A percentile compares a stretch with the other conserved stretches of the same genome.
Evolutionary conservation across 371 early-diverging fungal genomes (phyloP).

Genomic region (Lichtheimia ramosa): DNA sequence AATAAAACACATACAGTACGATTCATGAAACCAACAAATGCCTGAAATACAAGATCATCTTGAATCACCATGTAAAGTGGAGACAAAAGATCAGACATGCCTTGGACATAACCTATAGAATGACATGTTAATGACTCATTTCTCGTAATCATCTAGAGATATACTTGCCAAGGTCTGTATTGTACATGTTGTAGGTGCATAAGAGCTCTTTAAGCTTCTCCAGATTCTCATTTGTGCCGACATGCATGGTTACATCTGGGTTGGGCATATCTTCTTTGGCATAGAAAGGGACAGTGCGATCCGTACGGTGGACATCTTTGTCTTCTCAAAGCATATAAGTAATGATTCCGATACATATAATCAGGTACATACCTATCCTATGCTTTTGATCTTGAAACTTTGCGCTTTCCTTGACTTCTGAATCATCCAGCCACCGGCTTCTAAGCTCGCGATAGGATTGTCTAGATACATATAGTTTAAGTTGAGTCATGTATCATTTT

Average conservation of each 20-base stretch:
- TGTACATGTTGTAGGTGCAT: slow-evolving; percentile 80
- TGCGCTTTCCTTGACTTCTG: slow-evolving; percentile 44
- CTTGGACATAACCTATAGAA: slow-evolving; percentile 87
- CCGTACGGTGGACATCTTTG: slow-evolving; percentile 94
- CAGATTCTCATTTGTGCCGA: slow-evolving; percentile 67
- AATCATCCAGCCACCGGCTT: slow-evolving; percentile 70
- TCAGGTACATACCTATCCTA: slow-evolving; percentile 63
- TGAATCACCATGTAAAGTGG: slow-evolving; percentile 83
- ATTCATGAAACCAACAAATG: slow-evolving; percentile 87
- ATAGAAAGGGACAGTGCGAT: slow-evolving; percentile 80
- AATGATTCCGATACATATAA: background rate
- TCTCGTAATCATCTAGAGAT: background rate
- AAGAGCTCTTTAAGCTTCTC: slow-evolving; percentile 81
- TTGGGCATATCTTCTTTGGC: slow-evolving; percentile 64
- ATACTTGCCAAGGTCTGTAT: slow-evolving; percentile 28
- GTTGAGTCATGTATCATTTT: background rate
- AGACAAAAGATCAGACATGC: slow-evolving; percentile 94
- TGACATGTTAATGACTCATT: background rate
- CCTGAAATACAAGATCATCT: slow-evolving; percentile 89
- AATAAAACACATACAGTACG: slow-evolving; percentile 59
- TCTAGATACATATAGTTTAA: background rate
- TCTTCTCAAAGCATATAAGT: slow-evolving; percentile 42
- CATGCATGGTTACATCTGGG: slow-evolving; percentile 48
- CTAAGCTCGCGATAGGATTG: slow-evolving; percentile 69
- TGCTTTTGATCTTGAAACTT: slow-evolving; percentile 79